These are phyloP conservation scores for Tolypocladium tropicale DNA, from an alignment of 2,329 filamentous ascomycete species.

Conservation along the genomic window DNA sequence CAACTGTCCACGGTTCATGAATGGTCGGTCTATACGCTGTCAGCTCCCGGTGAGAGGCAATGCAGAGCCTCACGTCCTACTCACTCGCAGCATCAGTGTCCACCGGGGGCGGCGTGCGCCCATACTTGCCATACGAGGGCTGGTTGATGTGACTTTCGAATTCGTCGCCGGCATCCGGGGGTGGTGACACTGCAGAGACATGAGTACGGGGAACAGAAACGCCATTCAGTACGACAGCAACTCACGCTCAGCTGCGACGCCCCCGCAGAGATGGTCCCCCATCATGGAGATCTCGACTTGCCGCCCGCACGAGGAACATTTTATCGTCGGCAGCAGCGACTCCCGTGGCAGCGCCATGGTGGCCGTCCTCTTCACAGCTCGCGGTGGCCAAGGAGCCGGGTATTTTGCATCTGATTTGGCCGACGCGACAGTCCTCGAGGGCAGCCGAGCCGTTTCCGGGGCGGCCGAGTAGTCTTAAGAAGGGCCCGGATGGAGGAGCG, in stretches of 20 bases:
- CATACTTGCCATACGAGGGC: slow-evolving; percentile 23
- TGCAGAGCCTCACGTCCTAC: slow-evolving; percentile 9
- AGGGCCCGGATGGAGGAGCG: background rate
- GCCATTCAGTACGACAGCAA: background rate
- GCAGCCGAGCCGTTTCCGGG: background rate
- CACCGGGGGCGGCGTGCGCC: slow-evolving; percentile 33
- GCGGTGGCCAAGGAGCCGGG: background rate
- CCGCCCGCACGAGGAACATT: slow-evolving; percentile 70
- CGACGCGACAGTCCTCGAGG: background rate
- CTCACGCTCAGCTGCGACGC: slow-evolving; percentile 37
- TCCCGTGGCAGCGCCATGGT: slow-evolving; percentile 44
- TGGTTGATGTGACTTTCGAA: slow-evolving; percentile 14
- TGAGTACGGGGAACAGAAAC: background rate
- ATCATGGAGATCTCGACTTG: slow-evolving; percentile 78
- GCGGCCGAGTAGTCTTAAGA: background rate
- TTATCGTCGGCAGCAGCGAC: slow-evolving; percentile 72
- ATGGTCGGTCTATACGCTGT: slow-evolving; percentile 15
- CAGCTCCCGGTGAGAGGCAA: background rate
- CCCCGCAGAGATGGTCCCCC: slow-evolving; percentile 70
- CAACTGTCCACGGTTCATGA: slow-evolving; percentile 43
- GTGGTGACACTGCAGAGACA: slow-evolving; percentile 24
- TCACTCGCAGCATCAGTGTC: slow-evolving; percentile 44
- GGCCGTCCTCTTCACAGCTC: slow-evolving; percentile 2
- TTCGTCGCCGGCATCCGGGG: slow-evolving; percentile 19
- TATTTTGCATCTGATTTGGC: background rate